Evolutionary conservation across 202 grass and related monocot genomes (phyloP).

Genomic region (Schoenoplectus triqueter): DNA sequence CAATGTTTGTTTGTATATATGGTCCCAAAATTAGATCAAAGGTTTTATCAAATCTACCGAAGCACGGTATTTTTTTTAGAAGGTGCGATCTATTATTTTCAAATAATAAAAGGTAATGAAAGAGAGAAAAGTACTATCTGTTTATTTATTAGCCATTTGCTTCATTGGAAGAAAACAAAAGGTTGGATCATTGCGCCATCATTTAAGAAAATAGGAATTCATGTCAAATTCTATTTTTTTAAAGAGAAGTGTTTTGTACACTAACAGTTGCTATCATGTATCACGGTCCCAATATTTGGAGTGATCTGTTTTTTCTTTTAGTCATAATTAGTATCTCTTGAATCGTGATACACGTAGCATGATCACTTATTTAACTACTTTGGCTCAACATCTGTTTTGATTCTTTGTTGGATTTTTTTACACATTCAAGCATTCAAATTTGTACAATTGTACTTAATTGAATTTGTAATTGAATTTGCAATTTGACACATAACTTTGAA

Average conservation of each 20-base stretch:
- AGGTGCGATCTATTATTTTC: neutral
- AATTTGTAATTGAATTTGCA: too few relatives aligned
- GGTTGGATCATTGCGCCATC: neutral
- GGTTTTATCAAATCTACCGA: constrained; percentile 18
- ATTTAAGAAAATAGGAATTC: neutral
- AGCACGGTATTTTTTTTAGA: neutral
- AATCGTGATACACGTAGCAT: neutral
- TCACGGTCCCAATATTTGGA: neutral
- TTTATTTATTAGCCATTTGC: neutral
- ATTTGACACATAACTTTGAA: too few relatives aligned
- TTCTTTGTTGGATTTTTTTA: too few relatives aligned
- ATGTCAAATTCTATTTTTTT: neutral
- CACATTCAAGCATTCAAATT: too few relatives aligned
- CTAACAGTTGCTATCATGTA: neutral
- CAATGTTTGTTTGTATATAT: constrained; percentile 32
- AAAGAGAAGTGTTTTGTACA: neutral
- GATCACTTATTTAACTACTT: neutral
- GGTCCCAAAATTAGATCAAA: constrained; percentile 29
- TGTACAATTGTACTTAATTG: too few relatives aligned
- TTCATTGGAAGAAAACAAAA: constrained; percentile 10
- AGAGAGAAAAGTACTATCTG: constrained; percentile 11
- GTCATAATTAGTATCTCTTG: neutral
- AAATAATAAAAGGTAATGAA: neutral
- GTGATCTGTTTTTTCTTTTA: neutral
- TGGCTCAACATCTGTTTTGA: neutral